Evolutionary conservation across 768 basidiomycete species (phyloP), one percentile per base, ranked within the genome.

Genomic region (Termitomyces sp.): DNA sequence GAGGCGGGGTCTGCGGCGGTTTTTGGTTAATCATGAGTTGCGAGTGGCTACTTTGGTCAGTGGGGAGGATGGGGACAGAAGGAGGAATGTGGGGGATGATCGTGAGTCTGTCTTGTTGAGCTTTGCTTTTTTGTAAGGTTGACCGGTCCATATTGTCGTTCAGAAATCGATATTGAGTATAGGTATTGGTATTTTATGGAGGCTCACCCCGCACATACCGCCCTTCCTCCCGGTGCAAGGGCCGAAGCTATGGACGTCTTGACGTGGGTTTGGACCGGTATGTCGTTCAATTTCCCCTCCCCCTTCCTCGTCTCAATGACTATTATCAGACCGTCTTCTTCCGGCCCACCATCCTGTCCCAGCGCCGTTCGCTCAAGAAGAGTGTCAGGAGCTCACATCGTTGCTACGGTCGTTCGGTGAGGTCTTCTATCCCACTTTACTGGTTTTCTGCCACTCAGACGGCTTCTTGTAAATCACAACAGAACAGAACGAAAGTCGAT

Each of bases 131-230:
- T 5, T 56, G 6, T 37, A 8, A 28, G 38, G 5, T 41, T 42
- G 55, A 40, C 43, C 47, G 10, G 33, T 44, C 42, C 15, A 44
- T n/a, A 15, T 41, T 1, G 15, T 9, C 61, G 50, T 15, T 59
- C 23, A 91, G 91, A 81, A 46, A 72, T 89, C 21, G 88, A 91
- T 54, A 77, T 84, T 63, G 87, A 90, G 64, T 89, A 87, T 62
- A 76, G 86, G 54, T 93, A 91, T 64, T 93, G 91, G 91, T 73
- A 82, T 6, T 93, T 85, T 65, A 78, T 93, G 71, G 87, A 91
- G 67, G 71, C 79, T 35, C 89, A 92, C 62, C 91, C 91, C 0
- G 87, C 87, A 0, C 91, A 93, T 66, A 72, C 76, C 8, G 65
- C 77, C 0, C 73, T 92, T 28, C 79, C 85, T 8, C 63, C 70